Evolutionary conservation across 192 early-diverging fungal species (phyloP).

Genomic region (Backusella tuberculispora): DNA sequence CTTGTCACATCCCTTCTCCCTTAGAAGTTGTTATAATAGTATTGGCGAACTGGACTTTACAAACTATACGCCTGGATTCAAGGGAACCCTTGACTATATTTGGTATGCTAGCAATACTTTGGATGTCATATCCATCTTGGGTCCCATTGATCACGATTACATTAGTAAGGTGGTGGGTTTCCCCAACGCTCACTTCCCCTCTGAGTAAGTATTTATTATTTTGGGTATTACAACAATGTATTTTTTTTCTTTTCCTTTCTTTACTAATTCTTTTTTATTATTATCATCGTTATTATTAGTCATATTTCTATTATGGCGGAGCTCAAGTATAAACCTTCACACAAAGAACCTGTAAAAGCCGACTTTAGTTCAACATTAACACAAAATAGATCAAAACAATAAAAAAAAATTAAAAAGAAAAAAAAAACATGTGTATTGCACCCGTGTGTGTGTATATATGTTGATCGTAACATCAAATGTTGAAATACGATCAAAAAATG

Average conservation of each 20-base stretch:
- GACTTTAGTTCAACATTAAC: constrained; percentile 22
- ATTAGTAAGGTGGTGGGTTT: constrained; percentile 82
- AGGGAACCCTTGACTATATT: constrained; percentile 92
- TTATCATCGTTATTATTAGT: constrained; percentile 33
- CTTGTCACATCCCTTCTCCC: constrained; percentile 76
- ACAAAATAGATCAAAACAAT: constrained; percentile 25
- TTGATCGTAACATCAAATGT: background rate
- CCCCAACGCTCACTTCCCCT: constrained; percentile 89
- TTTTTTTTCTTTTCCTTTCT: background rate
- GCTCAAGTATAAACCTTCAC: constrained; percentile 62
- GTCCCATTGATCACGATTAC: constrained; percentile 83
- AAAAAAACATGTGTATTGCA: background rate
- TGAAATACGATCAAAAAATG: background rate
- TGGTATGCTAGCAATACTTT: constrained; percentile 85
- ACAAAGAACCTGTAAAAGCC: constrained; percentile 36
- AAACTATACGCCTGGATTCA: constrained; percentile 86
- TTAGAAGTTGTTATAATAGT: constrained; percentile 82
- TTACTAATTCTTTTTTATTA: background rate
- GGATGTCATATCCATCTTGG: constrained; percentile 77
- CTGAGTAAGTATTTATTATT: constrained; percentile 53
- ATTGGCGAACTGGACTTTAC: constrained; percentile 86
- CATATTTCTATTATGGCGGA: constrained; percentile 78
- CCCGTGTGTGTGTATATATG: no score
- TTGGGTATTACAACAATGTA: background rate
- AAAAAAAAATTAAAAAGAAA: constrained; percentile 2